Evolutionary conservation across 1,139 yeast genomes (phyloP).

Genomic region (Nakaseomyces nivariensis): DNA sequence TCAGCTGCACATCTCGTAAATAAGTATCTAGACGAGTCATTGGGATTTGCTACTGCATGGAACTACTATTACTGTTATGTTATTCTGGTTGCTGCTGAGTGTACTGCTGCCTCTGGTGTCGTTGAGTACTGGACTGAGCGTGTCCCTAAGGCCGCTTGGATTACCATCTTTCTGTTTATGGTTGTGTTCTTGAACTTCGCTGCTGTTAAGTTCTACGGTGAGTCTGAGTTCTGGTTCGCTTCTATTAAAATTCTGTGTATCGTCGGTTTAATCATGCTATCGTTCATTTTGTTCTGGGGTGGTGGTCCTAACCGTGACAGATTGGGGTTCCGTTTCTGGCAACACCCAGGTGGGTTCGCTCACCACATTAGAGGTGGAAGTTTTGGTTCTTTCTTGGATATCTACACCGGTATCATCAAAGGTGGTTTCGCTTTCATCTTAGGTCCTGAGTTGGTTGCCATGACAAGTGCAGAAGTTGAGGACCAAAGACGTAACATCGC

Average conservation of each 20-base stretch:
- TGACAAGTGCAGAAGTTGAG: conserved; percentile 41
- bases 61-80: conserved; percentile 46
- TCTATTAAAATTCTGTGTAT: conserved; percentile 58
- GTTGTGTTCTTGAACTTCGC: conserved; percentile 36
- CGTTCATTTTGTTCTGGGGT: conserved; percentile 71
- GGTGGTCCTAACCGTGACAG: conserved; percentile 64
- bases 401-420: conserved; percentile 49
- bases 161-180: conserved; percentile 37
- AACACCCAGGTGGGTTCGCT: conserved; percentile 47
- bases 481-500: conserved; percentile 41
- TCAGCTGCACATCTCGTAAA: conserved; percentile 21
- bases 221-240: conserved; percentile 39
- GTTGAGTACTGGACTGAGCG: conserved; percentile 41
- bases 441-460: conserved; percentile 54
- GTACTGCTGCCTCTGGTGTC: conserved; percentile 65
- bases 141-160: conserved; percentile 41
- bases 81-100: conserved; percentile 63
- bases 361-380: conserved; percentile 39
- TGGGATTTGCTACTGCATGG: conserved; percentile 68
- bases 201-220: conserved; percentile 44
- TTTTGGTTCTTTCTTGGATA: conserved; percentile 53
- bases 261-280: conserved; percentile 59
- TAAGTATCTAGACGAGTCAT: conserved; percentile 52
- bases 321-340: conserved; percentile 64
- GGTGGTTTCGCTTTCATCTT: conserved; percentile 60